Conservation (phyloP, 352 stramenopile species). For the Phytophthora citricola region DNA sequence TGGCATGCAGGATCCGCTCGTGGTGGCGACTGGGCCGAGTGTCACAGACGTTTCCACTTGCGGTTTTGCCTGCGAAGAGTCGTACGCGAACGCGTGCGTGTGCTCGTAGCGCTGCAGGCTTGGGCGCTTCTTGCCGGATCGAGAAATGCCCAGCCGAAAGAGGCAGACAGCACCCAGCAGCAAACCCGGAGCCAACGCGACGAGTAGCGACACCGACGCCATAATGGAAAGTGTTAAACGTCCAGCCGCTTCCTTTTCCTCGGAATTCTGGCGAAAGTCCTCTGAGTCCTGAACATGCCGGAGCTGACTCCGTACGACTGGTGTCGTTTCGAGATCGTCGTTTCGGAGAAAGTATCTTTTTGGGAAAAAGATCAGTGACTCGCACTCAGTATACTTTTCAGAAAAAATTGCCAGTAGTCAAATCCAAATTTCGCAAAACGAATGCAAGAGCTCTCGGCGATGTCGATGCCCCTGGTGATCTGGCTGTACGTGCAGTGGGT, state of each 20-base stretch:
- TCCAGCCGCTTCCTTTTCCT: conserved; percentile 1
- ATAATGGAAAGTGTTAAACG: conserved; percentile 11
- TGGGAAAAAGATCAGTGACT: conserved; percentile 16
- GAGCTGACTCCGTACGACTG: conserved; percentile 11
- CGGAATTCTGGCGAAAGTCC: conserved; percentile 14
- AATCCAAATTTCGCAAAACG: conserved; percentile 18
- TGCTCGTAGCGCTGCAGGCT: conserved; percentile 19
- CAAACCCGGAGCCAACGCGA: conserved; percentile 13
- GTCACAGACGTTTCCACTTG: conserved; percentile 40
- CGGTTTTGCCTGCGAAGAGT: conserved; percentile 34
- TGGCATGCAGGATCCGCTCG: conserved; percentile 22
- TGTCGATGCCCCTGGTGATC: conserved; percentile 7
- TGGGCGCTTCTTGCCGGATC: conserved; percentile 30
- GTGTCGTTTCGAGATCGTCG: conserved; percentile 32
- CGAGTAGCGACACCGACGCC: conserved; percentile 11
- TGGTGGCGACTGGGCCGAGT: conserved; percentile 24
- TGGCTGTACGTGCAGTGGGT: conserved; percentile 37
- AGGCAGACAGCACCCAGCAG: conserved; percentile 15
- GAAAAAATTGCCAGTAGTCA: conserved; percentile 22
- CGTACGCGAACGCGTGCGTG: conserved; percentile 22
- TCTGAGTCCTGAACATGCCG: conserved; percentile 22
- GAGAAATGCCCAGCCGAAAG: conserved; percentile 22
- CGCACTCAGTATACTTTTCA: conserved; percentile 30
- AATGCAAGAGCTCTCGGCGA: conserved; percentile 5
- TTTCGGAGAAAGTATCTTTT: conserved; percentile 34